Conservation (phyloP, 208 protist species). For the Leishmania gerbilli region DNA sequence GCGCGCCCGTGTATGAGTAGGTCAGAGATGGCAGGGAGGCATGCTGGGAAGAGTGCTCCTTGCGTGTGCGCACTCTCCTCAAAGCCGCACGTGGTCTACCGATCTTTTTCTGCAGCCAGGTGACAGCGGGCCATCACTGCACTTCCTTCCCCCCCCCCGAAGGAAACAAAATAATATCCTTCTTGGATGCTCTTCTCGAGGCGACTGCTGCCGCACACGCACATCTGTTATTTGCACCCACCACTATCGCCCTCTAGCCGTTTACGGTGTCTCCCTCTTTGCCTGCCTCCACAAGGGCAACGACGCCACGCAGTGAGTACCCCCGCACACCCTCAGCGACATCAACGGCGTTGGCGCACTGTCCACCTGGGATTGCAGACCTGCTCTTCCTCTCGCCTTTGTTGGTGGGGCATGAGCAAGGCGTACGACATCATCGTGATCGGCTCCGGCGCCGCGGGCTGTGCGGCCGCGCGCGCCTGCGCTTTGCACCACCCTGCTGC, state of each 20-base stretch:
- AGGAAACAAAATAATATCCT: neutral
- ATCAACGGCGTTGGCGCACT: neutral
- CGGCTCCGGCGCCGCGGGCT: constrained; percentile 72
- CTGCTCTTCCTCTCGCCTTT: neutral
- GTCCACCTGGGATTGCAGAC: neutral
- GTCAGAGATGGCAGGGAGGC: neutral
- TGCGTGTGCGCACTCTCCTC: neutral
- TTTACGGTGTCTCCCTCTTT: too few relatives aligned
- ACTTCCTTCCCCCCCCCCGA: neutral
- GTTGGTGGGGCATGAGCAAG: constrained; percentile 13
- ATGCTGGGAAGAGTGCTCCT: neutral
- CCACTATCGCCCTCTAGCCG: neutral
- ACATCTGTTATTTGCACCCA: neutral
- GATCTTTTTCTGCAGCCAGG: neutral
- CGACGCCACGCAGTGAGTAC: neutral
- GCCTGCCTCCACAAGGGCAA: constrained; percentile 1
- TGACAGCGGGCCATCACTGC: neutral
- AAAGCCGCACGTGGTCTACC: neutral
- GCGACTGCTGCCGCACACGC: neutral
- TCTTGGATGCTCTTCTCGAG: neutral
- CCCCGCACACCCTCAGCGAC: neutral
- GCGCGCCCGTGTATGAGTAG: neutral
- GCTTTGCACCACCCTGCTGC: constrained; percentile 48
- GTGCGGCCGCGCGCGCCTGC: constrained; percentile 57
- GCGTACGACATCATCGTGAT: constrained; percentile 75